phyloP scores from a whole-genome alignment of 169 alveolate genomes.

The Cryptosporidium bovis region DNA sequence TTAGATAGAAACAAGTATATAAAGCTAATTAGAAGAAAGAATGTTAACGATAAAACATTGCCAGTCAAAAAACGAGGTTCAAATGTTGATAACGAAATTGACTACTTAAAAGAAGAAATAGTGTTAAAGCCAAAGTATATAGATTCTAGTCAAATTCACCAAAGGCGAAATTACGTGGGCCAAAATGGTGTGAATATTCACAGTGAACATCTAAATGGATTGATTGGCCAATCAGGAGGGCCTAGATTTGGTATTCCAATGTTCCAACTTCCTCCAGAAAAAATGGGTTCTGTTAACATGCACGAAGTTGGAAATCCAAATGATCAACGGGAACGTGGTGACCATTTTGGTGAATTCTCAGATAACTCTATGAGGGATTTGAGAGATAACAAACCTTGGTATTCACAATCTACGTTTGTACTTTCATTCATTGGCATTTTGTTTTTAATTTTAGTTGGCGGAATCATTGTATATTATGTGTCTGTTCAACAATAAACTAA shows the following conservation, averaged over 20 bases:
- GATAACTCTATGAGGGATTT: conserved; percentile 31
- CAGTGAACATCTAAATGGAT: neutral
- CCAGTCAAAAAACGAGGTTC: neutral
- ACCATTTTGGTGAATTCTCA: conserved; percentile 12
- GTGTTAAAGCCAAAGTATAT: conserved; percentile 39
- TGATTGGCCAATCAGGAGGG: neutral
- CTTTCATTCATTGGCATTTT: conserved; percentile 46
- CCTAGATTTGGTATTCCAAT: conserved; percentile 48
- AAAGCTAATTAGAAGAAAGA: conserved; percentile 7
- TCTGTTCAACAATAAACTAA: conserved; percentile 2
- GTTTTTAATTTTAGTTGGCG: conserved; percentile 28
- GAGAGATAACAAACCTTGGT: conserved; percentile 39
- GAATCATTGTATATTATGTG: conserved; percentile 28
- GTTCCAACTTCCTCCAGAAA: conserved; percentile 27
- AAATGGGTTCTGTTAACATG: neutral
- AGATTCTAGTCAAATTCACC: neutral
- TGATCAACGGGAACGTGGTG: neutral
- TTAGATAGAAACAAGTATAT: conserved; percentile 4
- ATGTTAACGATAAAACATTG: conserved; percentile 7
- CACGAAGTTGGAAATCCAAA: neutral
- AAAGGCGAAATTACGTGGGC: neutral
- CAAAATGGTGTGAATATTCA: too few relatives aligned
- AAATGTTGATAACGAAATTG: neutral
- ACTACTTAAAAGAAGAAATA: conserved; percentile 1
- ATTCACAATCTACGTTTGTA: conserved; percentile 35